Percentiles rank a stretch among this genome's conserved stretches.
Evolutionary conservation across 768 basidiomycete species (phyloP).

Genomic region (Mycena haematopus): DNA sequence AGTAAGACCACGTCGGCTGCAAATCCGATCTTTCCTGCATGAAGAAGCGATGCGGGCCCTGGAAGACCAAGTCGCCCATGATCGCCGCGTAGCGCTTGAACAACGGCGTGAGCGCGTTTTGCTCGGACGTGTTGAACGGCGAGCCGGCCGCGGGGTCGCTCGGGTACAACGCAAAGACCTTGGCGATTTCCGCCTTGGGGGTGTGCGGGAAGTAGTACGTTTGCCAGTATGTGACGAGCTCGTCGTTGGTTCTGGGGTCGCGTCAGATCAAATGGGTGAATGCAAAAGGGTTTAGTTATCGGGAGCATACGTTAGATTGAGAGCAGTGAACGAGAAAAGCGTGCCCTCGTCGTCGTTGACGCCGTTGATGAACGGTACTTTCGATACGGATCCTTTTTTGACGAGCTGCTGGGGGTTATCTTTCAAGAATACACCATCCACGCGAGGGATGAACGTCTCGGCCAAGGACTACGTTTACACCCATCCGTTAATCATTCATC

Average conservation of each 20-base stretch:
- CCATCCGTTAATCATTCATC: neutral
- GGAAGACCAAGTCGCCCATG: constrained; percentile 42
- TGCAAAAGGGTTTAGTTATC: neutral
- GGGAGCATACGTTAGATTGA: constrained; percentile 33
- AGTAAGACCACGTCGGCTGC: constrained; percentile 6
- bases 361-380: constrained; percentile 42
- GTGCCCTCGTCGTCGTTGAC: constrained; percentile 50
- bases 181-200: constrained; percentile 8
- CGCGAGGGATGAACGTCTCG: constrained; percentile 15
- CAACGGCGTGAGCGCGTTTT: constrained; percentile 38
- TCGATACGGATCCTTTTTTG: constrained; percentile 35
- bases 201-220: constrained; percentile 7
- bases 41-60: constrained; percentile 43
- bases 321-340: constrained; percentile 32
- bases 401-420: constrained; percentile 35
- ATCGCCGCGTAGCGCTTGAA: constrained; percentile 45
- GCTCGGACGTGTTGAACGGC: constrained; percentile 17
- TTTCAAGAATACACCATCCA: constrained; percentile 38
- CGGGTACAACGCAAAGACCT: constrained; percentile 25
- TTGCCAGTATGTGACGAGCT: constrained; percentile 6
- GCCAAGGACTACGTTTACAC: constrained; percentile 4
- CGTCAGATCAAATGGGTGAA: neutral
- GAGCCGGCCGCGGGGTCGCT: constrained; percentile 15
- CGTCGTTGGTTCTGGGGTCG: constrained; percentile 1
- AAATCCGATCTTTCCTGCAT: constrained; percentile 33